Conservation (phyloP, 2,329 filamentous ascomycete species). For the Macrophomina pseudophaseolina region DNA sequence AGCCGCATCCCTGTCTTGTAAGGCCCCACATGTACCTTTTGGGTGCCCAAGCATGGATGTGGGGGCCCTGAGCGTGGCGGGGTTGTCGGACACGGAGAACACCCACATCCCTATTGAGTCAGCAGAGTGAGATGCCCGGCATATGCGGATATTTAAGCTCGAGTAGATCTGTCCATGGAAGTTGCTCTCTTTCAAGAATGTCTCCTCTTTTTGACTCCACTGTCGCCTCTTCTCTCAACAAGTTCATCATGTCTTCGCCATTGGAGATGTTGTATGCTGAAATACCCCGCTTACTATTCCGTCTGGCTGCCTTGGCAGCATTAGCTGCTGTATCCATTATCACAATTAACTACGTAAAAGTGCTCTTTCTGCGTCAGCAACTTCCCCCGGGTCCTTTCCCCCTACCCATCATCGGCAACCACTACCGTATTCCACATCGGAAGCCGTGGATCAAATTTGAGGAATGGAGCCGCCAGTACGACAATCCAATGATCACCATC, state of each 20-base stretch:
- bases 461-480: constrained; percentile 27
- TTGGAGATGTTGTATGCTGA: not conserved
- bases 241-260: too few species aligned
- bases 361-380: not conserved
- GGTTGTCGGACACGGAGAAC: not conserved
- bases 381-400: constrained; percentile 29
- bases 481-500: constrained; percentile 29
- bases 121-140: not conserved
- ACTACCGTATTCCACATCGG: constrained; percentile 24
- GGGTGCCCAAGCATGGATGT: too few species aligned
- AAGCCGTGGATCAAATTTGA: constrained; percentile 30
- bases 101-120: not conserved
- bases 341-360: not conserved
- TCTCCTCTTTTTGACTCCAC: too few species aligned
- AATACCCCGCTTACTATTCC: not conserved
- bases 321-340: not conserved
- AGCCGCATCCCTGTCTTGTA: too few species aligned
- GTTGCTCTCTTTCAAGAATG: too few species aligned
- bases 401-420: constrained; percentile 31
- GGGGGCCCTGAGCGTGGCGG: too few species aligned
- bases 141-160: too few species aligned
- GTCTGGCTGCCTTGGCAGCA: not conserved
- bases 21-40: too few species aligned
- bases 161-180: too few species aligned
- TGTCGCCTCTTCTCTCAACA: too few species aligned